These are phyloP conservation scores for Hippophae tibetana DNA, from an alignment of 306 rosid species.

Conservation along the genomic window DNA sequence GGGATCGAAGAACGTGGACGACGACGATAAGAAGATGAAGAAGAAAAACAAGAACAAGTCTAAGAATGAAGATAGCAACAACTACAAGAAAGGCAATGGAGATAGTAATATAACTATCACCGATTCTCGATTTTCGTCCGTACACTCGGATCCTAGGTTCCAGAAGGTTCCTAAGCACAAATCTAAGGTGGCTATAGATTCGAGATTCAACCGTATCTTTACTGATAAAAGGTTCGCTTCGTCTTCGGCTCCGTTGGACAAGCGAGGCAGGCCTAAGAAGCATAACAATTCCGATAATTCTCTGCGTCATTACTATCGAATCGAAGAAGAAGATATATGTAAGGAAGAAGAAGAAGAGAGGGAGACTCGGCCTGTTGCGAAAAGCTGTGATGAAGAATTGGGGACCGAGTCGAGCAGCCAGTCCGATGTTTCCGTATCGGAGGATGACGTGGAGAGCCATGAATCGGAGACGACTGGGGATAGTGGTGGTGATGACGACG, in stretches of 20 bases:
- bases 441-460: slow-evolving; percentile 2
- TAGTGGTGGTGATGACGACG: slow-evolving; percentile 15
- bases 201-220: slow-evolving; percentile 61
- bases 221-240: slow-evolving; percentile 43
- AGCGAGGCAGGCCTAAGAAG: slow-evolving; percentile 56
- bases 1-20: slow-evolving; percentile 19
- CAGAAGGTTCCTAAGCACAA: slow-evolving; percentile 52
- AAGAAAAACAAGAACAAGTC: slow-evolving; percentile 14
- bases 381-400: slow-evolving; percentile 16
- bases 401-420: slow-evolving; percentile 2
- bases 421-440: slow-evolving; percentile 1
- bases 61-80: neutral
- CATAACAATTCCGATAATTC: slow-evolving; percentile 15
- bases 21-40: slow-evolving; percentile 14
- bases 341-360: slow-evolving; percentile 15
- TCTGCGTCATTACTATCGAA: slow-evolving; percentile 46
- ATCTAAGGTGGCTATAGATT: slow-evolving; percentile 60
- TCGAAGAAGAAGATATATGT: slow-evolving; percentile 21
- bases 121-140: slow-evolving; percentile 48
- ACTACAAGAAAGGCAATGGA: neutral
- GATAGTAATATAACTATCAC: slow-evolving; percentile 29
- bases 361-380: slow-evolving; percentile 15
- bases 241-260: slow-evolving; percentile 64
- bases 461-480: slow-evolving; percentile 28
- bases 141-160: slow-evolving; percentile 80